Evolutionary conservation across 306 rosid species (phyloP), one percentile per base, ranked within the genome.

Genomic region (Abrus precatorius): DNA sequence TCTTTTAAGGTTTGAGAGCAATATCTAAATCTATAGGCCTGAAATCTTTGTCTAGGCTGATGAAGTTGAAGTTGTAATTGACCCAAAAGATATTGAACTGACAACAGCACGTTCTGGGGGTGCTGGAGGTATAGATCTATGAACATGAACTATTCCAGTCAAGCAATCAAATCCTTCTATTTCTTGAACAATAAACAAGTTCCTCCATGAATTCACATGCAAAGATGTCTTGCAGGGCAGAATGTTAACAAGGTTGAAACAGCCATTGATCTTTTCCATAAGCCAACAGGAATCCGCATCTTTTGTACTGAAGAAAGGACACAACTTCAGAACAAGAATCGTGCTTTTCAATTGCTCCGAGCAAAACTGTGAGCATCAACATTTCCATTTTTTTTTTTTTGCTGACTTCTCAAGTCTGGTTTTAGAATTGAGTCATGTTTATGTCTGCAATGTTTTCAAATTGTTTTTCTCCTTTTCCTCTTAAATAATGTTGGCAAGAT

Each of bases 211-310:
- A 43, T 67, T 77, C 75, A 82, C 36, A 63, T 86, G 68, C 66
- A 54, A 63, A 49, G 47, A 71, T 72, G 74, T 75, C 77, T 66
- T 87, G 88, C 94, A 95, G 99, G 99, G 60, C 99, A 95, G 88
- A 95, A 95, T 88, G 99, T 95, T 32, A 95, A 95, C 86, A 95
- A 95, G 90, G 99, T 95, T 84, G 99, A 95, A 88, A 95, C 99
- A 65, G 99, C 99, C 53, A 85, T 92, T 5, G 99, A 95, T 89
- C 99, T 95, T 72, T 52, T 90, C 82, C 99, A 95, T 84, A 95
- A 95, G 80, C 99, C 99, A 53, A 89, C 99, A 9, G 99, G 98
- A 78, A 95, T 95, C 56, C 98, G 99, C 72, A 95, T 95, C 83
- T 95, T 95, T 86, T 95, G 99, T 84, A 95, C 98, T 7, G 99